Evolutionary conservation across 495 filamentous ascomycete genomes (phyloP), one percentile per base, ranked within the genome.

Genomic region (Articulospora tetracladia): DNA sequence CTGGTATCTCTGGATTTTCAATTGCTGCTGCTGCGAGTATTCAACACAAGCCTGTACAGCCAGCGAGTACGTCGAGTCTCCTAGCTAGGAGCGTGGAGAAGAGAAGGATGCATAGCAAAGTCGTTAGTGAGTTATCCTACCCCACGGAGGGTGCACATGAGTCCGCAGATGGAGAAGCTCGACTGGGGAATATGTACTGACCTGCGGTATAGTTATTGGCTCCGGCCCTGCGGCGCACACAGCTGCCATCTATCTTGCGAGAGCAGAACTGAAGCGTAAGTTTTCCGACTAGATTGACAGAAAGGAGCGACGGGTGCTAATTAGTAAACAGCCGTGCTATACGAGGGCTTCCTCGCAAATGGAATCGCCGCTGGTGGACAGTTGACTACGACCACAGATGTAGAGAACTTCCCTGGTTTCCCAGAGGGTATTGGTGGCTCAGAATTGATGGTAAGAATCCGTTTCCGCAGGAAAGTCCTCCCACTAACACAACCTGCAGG

Each of bases 321-420:
- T 52, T n/a, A 27, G 7, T 8, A 22, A 23, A 23, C 44, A 67
- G 65, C 94, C 36, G 89, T 97, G 60, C 78, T 98, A 57, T 98
- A 98, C 69, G 94, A 98, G 78, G 94, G 94, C 60, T 96, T 98
- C 80, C 86, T 98, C 60, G 94, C 94, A 64, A 95, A 97, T 68
- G 94, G 94, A 66, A 94, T 95, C 72, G 94, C 94, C 6, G 88
- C 94, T 51, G 94, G 94, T 67, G 94, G 94, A 30, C 94, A 98
- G 79, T 78, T 98, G 57, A 98, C 94, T 24, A 98, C 94, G 36
- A 98, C 94, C 58, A 97, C 96, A 68, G 94, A 98, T 61, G 86
- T 98, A 56, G 94, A 98, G 80, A 98, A 98, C 77, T 98, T 86
- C 76, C 94, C 94, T 53, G 94, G 94, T 34, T 98, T 97, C 78